Evolutionary conservation across 352 stramenopile genomes (phyloP), one percentile per base, ranked within the genome.

Genomic region (Phytophthora fragariaefolia): DNA sequence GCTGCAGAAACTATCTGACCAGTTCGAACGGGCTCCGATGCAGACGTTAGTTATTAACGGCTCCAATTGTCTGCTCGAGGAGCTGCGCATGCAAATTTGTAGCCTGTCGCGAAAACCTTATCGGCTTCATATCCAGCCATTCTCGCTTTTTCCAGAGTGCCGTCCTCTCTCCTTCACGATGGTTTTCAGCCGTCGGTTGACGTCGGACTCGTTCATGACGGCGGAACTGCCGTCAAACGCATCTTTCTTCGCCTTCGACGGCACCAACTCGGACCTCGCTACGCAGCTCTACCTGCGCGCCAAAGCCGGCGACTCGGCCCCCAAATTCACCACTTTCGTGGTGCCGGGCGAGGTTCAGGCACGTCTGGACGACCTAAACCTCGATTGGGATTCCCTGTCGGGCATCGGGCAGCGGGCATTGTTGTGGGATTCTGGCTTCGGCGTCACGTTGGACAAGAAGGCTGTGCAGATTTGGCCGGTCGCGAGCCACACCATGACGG

Each of bases 201-300:
- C 18, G n/a, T n/a, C 40, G n/a, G 42, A 48, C 18, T 66, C 47
- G 0, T 36, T 24, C 20, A 26, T 26, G 12, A 24, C 57, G 26
- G 61, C 56, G 1, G 36, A 50, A 34, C 52, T 73, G 30, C 68
- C 68, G 20, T 58, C 58, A 1, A 66, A 58, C 32, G 68, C 46
- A 51, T 59, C 63, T 15, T 73, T 53, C 50, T 77, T 77, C 42
- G 47, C 38, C 22, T 79, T 76, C 30, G 71, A 79, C 26, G 71
- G 71, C 30, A 63, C 68, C 42, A 76, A 71, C 48, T 79, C 68
- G 22, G 63, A 79, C 55, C 40, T 79, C 18, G 72, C 72, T 2
- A 57, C 57, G 23, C 72, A 79, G 30, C 38, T 77, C 13, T 79
- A 72, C 36, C 24, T 68, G 8, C 71, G 57, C 2, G 43, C 45